Evolutionary conservation across 2,329 filamentous ascomycete genomes (phyloP), one percentile per base, ranked within the genome.

Genomic region (Plenodomus tracheiphilus): DNA sequence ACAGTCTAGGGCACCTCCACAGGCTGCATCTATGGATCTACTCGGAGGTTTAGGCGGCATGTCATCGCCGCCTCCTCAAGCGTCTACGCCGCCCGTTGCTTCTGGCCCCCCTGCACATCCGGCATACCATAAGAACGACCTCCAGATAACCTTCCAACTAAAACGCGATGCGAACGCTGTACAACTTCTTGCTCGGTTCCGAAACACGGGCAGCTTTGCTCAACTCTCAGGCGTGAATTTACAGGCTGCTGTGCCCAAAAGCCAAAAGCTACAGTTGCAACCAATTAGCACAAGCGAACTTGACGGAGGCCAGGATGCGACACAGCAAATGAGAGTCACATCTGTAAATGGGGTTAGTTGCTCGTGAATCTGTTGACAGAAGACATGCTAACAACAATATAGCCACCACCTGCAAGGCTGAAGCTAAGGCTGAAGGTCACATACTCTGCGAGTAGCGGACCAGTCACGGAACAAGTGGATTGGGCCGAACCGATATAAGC

Each of bases 181-280:
- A 17, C 91, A 96, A 68, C 86, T 96, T 6, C 79, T 87, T 41
- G 91, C 91, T 15, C 85, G 86, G 8, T 99, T 99, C 79, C 84
- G 83, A 34, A 97, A 97, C 72, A 82, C 76, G 0, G 87, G 86
- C 13, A 79, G 80, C 49, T 84, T 87, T 22, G 81, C 80, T 13
- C 75, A 78, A 13, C 79, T 97, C 41, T 85, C 85, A 15, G 84
- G 82, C 39, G 89, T 97, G 22, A 90, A 89, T 20, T 73, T 99
- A 58, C 94, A 99, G 72, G 94, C 93, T 37, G 94, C 94, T 1
- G 94, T 99, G 45, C 94, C 94, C 8, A 99, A 97, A 76, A 91
- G 89, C 38, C 94, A 99, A 75, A 96, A 94, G 71, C 76, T 99
- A 64, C 91, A 97, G 70, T 77, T 99, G 58, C 87, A 95, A 70